Evolutionary conservation across 768 basidiomycete genomes (phyloP).

Genomic region (Russula olivacea): DNA sequence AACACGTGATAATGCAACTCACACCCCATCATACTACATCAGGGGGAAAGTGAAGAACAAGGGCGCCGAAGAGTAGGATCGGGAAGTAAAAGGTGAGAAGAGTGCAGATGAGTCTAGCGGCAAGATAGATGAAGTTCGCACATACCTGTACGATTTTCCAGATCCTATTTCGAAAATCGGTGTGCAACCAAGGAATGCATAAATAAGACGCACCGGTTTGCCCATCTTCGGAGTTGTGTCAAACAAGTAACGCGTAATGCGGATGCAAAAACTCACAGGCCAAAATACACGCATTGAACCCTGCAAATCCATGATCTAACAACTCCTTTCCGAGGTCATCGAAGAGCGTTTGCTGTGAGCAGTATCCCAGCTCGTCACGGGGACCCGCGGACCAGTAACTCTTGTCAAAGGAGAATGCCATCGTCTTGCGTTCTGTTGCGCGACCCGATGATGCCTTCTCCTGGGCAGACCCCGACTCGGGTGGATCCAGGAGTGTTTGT

Average conservation of each 20-base stretch:
- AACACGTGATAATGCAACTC: slow-evolving; percentile 34
- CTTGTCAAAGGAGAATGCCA: slow-evolving; percentile 94
- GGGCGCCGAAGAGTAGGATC: not conserved
- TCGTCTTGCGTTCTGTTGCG: slow-evolving; percentile 83
- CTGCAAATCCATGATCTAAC: slow-evolving; percentile 90
- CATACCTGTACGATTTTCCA: slow-evolving; percentile 87
- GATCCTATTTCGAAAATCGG: slow-evolving; percentile 48
- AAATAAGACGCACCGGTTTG: slow-evolving; percentile 68
- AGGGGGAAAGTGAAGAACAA: not conserved
- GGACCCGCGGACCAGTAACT: slow-evolving; percentile 95
- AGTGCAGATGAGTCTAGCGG: not conserved
- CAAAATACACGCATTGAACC: slow-evolving; percentile 97
- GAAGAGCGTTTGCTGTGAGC: slow-evolving; percentile 91
- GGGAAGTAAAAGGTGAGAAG: not conserved
- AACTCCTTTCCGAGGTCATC: slow-evolving; percentile 92
- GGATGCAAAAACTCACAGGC: slow-evolving; percentile 68
- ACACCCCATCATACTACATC: slow-evolving; percentile 90
- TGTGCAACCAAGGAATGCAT: not conserved
- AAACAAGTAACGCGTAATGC: slow-evolving; percentile 11
- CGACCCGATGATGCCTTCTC: slow-evolving; percentile 55
- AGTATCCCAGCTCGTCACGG: slow-evolving; percentile 84
- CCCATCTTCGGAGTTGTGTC: slow-evolving; percentile 43
- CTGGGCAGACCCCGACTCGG: slow-evolving; percentile 64
- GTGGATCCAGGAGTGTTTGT: slow-evolving; percentile 88
- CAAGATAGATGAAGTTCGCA: slow-evolving; percentile 7